Base-by-base conservation (phyloP, 1,284 basidiomycete species). In the Naganishia sp. region DNA sequence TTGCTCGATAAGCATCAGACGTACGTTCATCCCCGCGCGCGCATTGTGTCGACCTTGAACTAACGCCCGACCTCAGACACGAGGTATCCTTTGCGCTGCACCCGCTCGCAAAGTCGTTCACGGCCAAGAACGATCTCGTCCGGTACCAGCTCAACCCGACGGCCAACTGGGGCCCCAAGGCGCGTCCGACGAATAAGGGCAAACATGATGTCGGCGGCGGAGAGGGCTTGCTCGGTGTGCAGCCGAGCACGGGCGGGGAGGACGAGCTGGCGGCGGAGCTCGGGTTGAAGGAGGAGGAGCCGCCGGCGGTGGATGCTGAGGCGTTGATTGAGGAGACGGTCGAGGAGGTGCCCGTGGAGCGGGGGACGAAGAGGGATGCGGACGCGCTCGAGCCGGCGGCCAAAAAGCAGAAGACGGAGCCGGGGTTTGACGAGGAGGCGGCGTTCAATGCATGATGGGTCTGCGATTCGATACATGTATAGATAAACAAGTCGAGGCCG, bases 141-240 rank as follows among this genome's bases (percentile, higher is more conserved):
- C 85, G 91, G 55, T 98, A 98, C 80, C 95, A 96, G 79, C 84
- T 86, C 72, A 98, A 97, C 76, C 95, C 95, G 3, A 84, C 87
- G 46, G 85, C 89, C 2, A 86, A 96, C 75, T 99, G 95, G 95
- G 95, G 95, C 0, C 95, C 95, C 0, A 80, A 72, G 6, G 76
- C 77, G 7, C 48, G 65, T 28, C 60, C 68, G 28, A 68, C 69
- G 55, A 73, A 72, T 45, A 72, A 72, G 66, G 71, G 55, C 31
- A 53, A 65, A n/a, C 59, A 70, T 18, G 64, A 57, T 43, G 52
- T 55, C 3, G 54, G 63, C 16, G 52, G 63, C 42, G 48, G 64
- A 10, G 36, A 59, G 43, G 64, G 55, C n/a, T 21, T 54, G 42
- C 56, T 53, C n/a, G 50, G 43, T 28, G 49, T 44, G 13, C 49